These are phyloP conservation scores for Xerocomellus dryophilus DNA, from an alignment of 768 basidiomycete genomes.

Conservation along the genomic window DNA sequence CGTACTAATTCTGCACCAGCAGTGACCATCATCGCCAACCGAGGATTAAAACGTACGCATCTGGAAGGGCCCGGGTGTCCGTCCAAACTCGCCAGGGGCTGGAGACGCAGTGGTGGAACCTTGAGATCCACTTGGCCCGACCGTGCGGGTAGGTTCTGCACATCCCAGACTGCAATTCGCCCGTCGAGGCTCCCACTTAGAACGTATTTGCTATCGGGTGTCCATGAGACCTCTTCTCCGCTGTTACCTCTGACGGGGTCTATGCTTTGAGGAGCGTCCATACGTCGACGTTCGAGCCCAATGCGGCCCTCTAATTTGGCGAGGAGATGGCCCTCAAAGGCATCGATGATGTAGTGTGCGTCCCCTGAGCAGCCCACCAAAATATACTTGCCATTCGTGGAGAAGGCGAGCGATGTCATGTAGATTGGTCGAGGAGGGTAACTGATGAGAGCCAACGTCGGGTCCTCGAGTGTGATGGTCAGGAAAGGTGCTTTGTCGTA, in stretches of 20 bases:
- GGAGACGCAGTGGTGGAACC: conserved; percentile 47
- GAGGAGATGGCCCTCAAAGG: conserved; percentile 80
- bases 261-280: conserved; percentile 50
- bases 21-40: conserved; percentile 81
- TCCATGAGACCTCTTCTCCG: conserved; percentile 93
- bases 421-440: conserved; percentile 86
- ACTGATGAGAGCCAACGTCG: conserved; percentile 65
- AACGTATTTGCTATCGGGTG: conserved; percentile 89
- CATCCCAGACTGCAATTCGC: conserved; percentile 83
- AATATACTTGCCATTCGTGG: conserved; percentile 84
- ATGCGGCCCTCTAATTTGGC: conserved; percentile 83
- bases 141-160: conserved; percentile 56
- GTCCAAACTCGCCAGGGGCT: conserved; percentile 54
- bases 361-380: conserved; percentile 91
- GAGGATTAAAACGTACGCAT: conserved; percentile 88
- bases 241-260: conserved; percentile 76
- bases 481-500: conserved; percentile 93
- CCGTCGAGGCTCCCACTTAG: conserved; percentile 85
- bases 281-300: conserved; percentile 71
- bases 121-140: conserved; percentile 55
- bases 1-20: conserved; percentile 82
- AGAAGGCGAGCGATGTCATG: conserved; percentile 91
- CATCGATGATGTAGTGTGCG: conserved; percentile 91
- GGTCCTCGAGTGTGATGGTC: conserved; percentile 78
- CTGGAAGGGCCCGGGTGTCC: conserved; percentile 83